Evolutionary conservation across 176 grass and related monocot species (phyloP).

Genomic region (Avena atlantica): DNA sequence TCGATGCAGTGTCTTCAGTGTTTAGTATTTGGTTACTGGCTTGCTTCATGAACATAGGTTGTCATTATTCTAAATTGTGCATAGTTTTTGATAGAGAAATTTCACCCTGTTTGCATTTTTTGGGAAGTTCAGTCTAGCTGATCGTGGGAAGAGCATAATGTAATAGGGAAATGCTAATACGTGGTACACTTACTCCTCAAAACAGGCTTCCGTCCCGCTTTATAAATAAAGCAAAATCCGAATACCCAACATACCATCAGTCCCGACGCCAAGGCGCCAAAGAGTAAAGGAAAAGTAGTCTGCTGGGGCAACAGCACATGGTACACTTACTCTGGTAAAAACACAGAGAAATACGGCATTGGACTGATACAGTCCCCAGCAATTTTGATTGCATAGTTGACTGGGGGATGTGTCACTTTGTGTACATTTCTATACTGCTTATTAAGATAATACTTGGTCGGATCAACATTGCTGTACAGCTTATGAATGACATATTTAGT

Average conservation of each 20-base stretch:
- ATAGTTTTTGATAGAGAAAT: slow-evolving; percentile 24
- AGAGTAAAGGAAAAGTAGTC: too few relatives aligned
- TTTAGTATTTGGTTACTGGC: not conserved
- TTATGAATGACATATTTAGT: not conserved
- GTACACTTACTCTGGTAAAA: not conserved
- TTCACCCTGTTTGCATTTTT: slow-evolving; percentile 18
- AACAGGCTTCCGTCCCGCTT: not conserved
- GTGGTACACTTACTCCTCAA: not conserved
- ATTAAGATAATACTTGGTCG: not conserved
- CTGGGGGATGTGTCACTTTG: slow-evolving; percentile 12
- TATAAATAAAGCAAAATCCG: too few relatives aligned
- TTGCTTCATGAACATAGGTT: slow-evolving; percentile 36
- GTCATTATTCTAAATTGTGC: not conserved
- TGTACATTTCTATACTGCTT: slow-evolving; percentile 23
- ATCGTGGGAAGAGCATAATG: slow-evolving; percentile 6
- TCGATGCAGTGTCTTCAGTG: not conserved
- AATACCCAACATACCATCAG: too few relatives aligned
- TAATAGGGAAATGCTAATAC: slow-evolving; percentile 14
- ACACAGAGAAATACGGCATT: not conserved
- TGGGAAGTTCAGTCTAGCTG: slow-evolving; percentile 33
- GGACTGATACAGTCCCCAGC: not conserved
- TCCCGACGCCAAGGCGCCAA: too few relatives aligned
- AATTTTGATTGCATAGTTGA: slow-evolving; percentile 21
- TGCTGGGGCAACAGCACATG: too few relatives aligned
- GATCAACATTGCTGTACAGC: slow-evolving; percentile 3